Evolutionary conservation across 139 green algal species (phyloP).

Genomic region (Chlamydomonas sp.): DNA sequence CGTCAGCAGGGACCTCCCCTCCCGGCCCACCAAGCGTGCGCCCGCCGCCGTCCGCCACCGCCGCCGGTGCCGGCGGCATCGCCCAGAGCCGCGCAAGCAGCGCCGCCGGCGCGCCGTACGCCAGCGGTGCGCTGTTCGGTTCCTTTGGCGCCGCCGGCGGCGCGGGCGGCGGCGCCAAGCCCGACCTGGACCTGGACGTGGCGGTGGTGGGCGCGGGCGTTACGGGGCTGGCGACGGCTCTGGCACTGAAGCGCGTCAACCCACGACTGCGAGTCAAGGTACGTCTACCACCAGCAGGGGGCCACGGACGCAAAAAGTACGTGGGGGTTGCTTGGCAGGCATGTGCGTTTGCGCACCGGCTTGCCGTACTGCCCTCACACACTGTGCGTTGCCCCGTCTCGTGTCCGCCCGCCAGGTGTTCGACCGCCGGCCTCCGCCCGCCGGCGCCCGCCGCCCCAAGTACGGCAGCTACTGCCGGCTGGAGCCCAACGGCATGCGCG

Average conservation of each 20-base stretch:
- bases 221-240: constrained; percentile 39
- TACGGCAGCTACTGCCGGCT: constrained; percentile 39
- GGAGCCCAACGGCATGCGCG: constrained; percentile 52
- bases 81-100: constrained; percentile 25
- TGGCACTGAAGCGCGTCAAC: constrained; percentile 36
- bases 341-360: not conserved
- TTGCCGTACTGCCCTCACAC: not conserved
- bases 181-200: constrained; percentile 44
- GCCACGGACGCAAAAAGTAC: not conserved
- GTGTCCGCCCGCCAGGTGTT: constrained; percentile 7
- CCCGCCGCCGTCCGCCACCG: not conserved
- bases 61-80: not conserved
- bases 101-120: constrained; percentile 9
- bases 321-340: not conserved
- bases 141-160: not conserved
- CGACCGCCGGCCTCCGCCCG: constrained; percentile 10
- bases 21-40: not conserved
- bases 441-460: not conserved
- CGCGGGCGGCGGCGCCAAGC: not conserved
- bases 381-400: not conserved
- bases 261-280: constrained; percentile 36
- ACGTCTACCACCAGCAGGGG: not conserved
- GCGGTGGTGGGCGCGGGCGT: constrained; percentile 42
- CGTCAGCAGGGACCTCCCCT: not conserved
- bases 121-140: not conserved